Percentiles rank a stretch among this genome's conserved stretches.
These are phyloP conservation scores for Cryptosporidium felis DNA, from an alignment of 169 alveolate species.

Conservation along the genomic window DNA sequence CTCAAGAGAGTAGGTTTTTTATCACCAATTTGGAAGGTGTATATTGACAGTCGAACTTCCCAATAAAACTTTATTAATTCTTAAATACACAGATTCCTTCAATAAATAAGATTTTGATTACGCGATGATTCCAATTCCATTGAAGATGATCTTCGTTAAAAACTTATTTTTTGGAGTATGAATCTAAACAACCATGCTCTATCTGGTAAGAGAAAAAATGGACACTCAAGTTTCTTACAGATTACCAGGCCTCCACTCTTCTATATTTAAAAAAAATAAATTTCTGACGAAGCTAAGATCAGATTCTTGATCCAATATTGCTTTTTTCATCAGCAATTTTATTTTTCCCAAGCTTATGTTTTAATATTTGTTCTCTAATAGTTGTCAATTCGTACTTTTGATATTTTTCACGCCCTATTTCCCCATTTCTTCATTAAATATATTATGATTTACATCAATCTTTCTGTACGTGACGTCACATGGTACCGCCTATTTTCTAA, in stretches of 20 bases:
- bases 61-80: too few relatives aligned
- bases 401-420: neutral
- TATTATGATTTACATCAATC: neutral
- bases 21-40: too few relatives aligned
- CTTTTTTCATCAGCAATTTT: neutral
- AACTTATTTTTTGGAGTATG: neutral
- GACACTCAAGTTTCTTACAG: neutral
- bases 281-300: too few relatives aligned
- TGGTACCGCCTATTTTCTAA: slow-evolving; percentile 16
- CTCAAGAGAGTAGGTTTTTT: too few relatives aligned
- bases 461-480: slow-evolving; percentile 3
- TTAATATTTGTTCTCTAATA: neutral
- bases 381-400: neutral
- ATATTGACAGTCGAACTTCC: too few relatives aligned
- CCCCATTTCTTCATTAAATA: neutral
- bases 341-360: neutral
- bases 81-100: slow-evolving; percentile 21
- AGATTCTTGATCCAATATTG: slow-evolving; percentile 7
- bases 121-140: neutral
- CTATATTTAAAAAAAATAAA: neutral
- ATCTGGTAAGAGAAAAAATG: neutral
- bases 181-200: slow-evolving; percentile 17
- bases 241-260: neutral
- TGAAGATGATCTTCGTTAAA: slow-evolving; percentile 15
- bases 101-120: neutral